Conservation (phyloP, 2,329 filamentous ascomycete genomes). For the Paramyrothecium roridum region DNA sequence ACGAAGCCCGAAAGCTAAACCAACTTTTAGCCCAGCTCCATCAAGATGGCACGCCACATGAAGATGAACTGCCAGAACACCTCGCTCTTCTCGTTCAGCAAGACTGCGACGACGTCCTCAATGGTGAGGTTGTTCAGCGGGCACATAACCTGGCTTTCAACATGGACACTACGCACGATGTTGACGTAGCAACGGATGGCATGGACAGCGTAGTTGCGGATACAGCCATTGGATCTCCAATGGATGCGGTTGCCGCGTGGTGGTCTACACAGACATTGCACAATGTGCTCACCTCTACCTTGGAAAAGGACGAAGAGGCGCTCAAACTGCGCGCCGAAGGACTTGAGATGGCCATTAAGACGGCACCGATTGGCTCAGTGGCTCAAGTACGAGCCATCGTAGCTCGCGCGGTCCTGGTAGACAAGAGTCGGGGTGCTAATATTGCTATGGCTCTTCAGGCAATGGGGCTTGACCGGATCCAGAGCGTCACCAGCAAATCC, state of each 20-base stretch:
- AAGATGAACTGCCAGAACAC: constrained; percentile 68
- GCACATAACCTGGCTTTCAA: constrained; percentile 92
- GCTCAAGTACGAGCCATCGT: constrained; percentile 61
- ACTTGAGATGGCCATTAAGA: constrained; percentile 66
- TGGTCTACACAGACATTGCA: constrained; percentile 76
- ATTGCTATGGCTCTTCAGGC: constrained; percentile 55
- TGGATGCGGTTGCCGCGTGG: constrained; percentile 91
- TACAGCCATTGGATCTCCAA: constrained; percentile 75
- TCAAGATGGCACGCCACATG: constrained; percentile 41
- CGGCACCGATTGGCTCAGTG: constrained; percentile 75
- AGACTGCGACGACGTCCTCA: constrained; percentile 79
- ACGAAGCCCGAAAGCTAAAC: constrained; percentile 68
- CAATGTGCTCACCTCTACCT: constrained; percentile 60
- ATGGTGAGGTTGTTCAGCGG: constrained; percentile 73
- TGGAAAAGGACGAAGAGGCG: constrained; percentile 46
- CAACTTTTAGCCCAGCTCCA: constrained; percentile 38
- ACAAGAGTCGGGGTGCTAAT: constrained; percentile 51
- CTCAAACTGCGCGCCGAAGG: constrained; percentile 29
- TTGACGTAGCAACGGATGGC: constrained; percentile 61
- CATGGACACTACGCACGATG: constrained; percentile 66
- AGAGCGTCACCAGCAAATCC: constrained; percentile 17
- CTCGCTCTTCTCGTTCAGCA: constrained; percentile 72
- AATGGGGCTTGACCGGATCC: constrained; percentile 30
- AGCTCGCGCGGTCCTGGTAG: constrained; percentile 53
- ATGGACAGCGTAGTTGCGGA: constrained; percentile 86